Conservation (phyloP, 1,284 basidiomycete genomes). For the Puccinia coronata region DNA sequence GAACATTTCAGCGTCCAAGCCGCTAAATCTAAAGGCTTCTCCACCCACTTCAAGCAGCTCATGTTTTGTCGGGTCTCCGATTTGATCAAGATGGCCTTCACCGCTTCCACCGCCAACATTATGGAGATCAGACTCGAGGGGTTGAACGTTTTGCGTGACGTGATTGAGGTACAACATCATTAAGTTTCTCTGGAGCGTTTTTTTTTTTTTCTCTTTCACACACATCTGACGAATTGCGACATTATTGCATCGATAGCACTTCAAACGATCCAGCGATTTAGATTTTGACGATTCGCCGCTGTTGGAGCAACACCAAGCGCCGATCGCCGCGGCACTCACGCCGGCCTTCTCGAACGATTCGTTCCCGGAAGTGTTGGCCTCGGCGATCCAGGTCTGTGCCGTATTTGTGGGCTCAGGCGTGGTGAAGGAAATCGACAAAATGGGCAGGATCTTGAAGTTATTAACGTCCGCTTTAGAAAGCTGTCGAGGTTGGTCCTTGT, state of each 20-base stretch:
- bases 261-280: conserved; percentile 81
- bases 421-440: conserved; percentile 80
- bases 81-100: conserved; percentile 96
- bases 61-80: conserved; percentile 82
- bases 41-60: conserved; percentile 63
- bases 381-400: conserved; percentile 89
- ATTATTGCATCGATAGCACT: conserved; percentile 63
- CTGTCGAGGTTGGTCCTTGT: conserved; percentile 66
- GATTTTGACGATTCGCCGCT: conserved; percentile 86
- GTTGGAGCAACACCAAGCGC: conserved; percentile 97
- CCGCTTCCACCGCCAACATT: conserved; percentile 90
- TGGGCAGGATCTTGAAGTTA: conserved; percentile 92
- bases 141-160: conserved; percentile 81
- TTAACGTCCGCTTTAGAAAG: conserved; percentile 78
- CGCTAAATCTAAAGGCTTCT: conserved; percentile 59
- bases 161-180: conserved; percentile 67
- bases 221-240: not conserved
- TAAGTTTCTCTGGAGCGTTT: not conserved
- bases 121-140: conserved; percentile 94
- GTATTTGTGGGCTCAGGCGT: conserved; percentile 95
- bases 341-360: conserved; percentile 94
- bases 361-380: conserved; percentile 89
- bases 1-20: conserved; percentile 79
- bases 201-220: not conserved
- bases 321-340: conserved; percentile 95